These are phyloP conservation scores for Arthrinium puccinioides DNA, from an alignment of 2,329 filamentous ascomycete genomes.

Conservation along the genomic window DNA sequence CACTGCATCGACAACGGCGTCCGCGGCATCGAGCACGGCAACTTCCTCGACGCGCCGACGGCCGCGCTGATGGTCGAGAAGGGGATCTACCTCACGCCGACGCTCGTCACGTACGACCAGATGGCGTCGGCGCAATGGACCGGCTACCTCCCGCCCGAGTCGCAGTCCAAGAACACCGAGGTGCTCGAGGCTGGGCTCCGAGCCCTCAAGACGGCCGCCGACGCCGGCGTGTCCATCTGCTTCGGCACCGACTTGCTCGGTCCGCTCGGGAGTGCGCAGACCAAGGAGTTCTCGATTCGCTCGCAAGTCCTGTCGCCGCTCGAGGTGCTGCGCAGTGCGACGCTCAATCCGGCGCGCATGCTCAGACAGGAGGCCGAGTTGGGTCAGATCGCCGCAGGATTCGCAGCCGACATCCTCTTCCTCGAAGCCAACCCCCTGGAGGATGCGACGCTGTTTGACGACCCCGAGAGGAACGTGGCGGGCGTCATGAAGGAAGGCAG, in stretches of 20 bases:
- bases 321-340: slow-evolving; percentile 42
- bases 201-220: slow-evolving; percentile 35
- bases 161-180: slow-evolving; percentile 36
- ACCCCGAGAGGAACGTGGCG: slow-evolving; percentile 34
- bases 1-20: slow-evolving; percentile 45
- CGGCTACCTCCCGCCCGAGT: slow-evolving; percentile 32
- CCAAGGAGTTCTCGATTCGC: slow-evolving; percentile 39
- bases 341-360: slow-evolving; percentile 40
- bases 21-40: slow-evolving; percentile 38
- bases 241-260: slow-evolving; percentile 48
- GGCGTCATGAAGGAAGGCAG: slow-evolving; percentile 45
- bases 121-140: slow-evolving; percentile 34
- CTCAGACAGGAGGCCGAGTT: slow-evolving; percentile 32
- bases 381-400: slow-evolving; percentile 41
- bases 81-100: slow-evolving; percentile 42
- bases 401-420: slow-evolving; percentile 42
- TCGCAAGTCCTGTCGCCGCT: slow-evolving; percentile 30
- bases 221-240: slow-evolving; percentile 45
- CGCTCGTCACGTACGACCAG: slow-evolving; percentile 39
- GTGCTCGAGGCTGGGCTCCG: slow-evolving; percentile 37
- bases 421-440: slow-evolving; percentile 43
- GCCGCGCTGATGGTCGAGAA: slow-evolving; percentile 39
- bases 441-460: slow-evolving; percentile 40
- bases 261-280: slow-evolving; percentile 39
- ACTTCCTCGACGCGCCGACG: slow-evolving; percentile 28